Evolutionary conservation across 495 filamentous ascomycete species (phyloP), one percentile per base, ranked within the genome.

Genomic region (Tuber microsphaerosporum): DNA sequence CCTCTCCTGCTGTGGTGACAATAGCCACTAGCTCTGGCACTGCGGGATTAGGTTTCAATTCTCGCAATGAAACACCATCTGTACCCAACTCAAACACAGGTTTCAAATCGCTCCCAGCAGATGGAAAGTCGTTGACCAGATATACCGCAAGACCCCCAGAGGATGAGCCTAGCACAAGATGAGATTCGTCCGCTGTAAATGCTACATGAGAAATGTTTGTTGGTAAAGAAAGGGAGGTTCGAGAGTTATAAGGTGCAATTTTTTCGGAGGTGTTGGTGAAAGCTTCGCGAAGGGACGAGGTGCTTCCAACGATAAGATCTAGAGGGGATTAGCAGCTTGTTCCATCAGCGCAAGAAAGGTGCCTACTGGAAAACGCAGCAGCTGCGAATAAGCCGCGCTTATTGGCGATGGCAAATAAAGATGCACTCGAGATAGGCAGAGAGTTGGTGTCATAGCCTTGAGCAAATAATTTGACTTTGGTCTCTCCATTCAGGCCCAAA

Each of bases 181-280:
- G 94, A 72, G 88, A 88, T 82, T 97, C 96, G 79, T 93, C 91
- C 70, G 92, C 88, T 0, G 92, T 93, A 81, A 98, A 99, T 41
- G 91, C 91, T 12, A 98, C 87, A 83, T 99, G 96, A 8, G 93
- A 94, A 69, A 97, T 88, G 79, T 92, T 88, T 77, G 90, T 87
- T 10, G 90, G 89, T 70, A 97, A 84, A 9, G 90, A 85, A 19
- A 98, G 86, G 51, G 87, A 92, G 37, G 91, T 85, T 76, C 93
- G 89, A 41, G 95, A 91, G 69, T 88, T 87, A 81, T 96, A 97
- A 1, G 92, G 89, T 78, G 87, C 88, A 34, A 89, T 88, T 74
- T 86, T 88, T 39, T 85, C 84, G 56, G 88, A 87, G 6, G 87
- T 84, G 17, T 84, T 85, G 44, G 88, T 85, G 79, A 96, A 97